These are phyloP conservation scores for Metrosideros polymorpha DNA, from an alignment of 441 rosid species.

Conservation along the genomic window DNA sequence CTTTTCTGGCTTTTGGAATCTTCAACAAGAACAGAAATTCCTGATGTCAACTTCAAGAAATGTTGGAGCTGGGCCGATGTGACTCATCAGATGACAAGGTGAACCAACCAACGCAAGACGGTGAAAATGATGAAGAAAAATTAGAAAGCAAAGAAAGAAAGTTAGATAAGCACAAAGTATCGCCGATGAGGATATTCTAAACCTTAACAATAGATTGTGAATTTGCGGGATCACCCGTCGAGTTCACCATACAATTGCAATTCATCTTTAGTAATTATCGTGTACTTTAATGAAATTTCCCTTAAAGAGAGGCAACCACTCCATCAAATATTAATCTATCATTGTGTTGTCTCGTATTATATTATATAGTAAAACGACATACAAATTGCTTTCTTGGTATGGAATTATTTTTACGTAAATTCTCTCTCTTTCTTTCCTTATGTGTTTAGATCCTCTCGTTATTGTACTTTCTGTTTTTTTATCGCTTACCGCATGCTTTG, in stretches of 20 bases:
- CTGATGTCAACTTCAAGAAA: neutral
- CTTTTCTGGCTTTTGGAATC: neutral
- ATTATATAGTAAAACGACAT: neutral
- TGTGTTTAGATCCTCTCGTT: neutral
- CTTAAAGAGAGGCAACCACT: neutral
- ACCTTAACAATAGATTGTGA: neutral
- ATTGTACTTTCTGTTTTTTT: neutral
- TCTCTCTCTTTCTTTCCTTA: neutral
- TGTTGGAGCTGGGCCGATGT: neutral
- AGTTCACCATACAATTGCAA: neutral
- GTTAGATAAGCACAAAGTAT: neutral
- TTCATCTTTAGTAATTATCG: neutral
- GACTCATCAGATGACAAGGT: neutral
- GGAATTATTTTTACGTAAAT: accelerated
- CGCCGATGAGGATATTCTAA: neutral
- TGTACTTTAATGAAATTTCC: neutral
- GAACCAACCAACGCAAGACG: neutral
- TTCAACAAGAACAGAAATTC: neutral
- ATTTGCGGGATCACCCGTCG: neutral
- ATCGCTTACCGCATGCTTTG: neutral
- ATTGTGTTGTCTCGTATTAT: neutral
- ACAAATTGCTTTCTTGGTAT: too few relatives aligned
- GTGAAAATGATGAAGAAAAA: neutral
- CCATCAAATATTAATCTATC: neutral
- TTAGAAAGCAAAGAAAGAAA: neutral